Base-by-base conservation (phyloP, 139 green algal species). In the Picochlorum sp. region DNA sequence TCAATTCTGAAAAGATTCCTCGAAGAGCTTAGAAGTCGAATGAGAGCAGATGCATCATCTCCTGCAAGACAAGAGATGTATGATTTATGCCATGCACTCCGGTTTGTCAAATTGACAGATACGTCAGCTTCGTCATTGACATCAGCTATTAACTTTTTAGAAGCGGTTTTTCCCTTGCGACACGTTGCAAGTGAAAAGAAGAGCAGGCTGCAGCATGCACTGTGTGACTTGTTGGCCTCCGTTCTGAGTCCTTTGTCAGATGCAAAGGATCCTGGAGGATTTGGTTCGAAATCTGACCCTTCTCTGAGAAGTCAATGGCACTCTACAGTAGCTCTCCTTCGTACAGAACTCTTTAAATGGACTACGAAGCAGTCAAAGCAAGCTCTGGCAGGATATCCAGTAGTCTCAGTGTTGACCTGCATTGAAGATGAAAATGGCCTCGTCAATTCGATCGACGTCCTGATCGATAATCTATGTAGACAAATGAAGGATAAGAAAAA, bases 361-460 rank as follows among this genome's bases (percentile, higher is more conserved):
- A 81, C 86, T 57, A 75, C 68, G 37, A 92, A 92, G 65, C 84
- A 95, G 62, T 81, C 77, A 69, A 87, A 85, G 67, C 87, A 81
- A 79, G 57, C 62, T 49, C n/a, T 24, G 2, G 47, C 65, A 28
- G 62, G 28, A 26, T 87, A 88, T 49, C 89, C 89, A 0, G 63
- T 90, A 20, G 62, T 86, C 9, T 89, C 89, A 6, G 57, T 79
- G 21, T 77, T 96, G 49, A 70, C 89, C 59, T 96, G 89, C 71
- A 57, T 94, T 51, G 71, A 85, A 49, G 74, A 81, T 47, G 62
- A 83, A 28, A 55, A 63, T 26, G 67, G 71, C 34, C 83, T 90
- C 63, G 44, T 66, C 14, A 20, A 50, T 1, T 31, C 57, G 34
- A 63, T 86, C 15, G 83, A 93, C 56, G 60, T 47, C 24, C 76